phyloP scores from a whole-genome alignment of 352 stramenopile genomes.

The Saprolegnia parasitica region DNA sequence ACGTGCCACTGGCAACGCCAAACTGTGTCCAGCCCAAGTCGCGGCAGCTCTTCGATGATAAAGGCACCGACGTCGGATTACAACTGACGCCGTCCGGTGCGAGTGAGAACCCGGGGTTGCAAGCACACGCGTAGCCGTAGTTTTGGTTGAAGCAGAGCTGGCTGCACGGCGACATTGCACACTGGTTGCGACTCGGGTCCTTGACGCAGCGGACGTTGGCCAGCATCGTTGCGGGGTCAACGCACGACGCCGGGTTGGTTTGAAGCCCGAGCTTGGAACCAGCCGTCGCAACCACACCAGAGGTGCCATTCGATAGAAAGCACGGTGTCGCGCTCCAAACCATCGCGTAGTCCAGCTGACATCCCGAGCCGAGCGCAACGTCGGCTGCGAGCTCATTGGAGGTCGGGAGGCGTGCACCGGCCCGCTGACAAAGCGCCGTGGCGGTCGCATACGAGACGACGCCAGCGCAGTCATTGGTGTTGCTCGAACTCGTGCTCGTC shows the following conservation, averaged over 20 bases:
- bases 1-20: background rate
- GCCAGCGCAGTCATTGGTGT: background rate
- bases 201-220: background rate
- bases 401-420: background rate
- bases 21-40: background rate
- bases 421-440: background rate
- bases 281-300: background rate
- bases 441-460: background rate
- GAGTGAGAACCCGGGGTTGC: background rate
- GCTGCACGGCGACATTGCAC: background rate
- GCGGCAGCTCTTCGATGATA: background rate
- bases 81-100: background rate
- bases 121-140: constrained; percentile 4
- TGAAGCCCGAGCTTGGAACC: constrained; percentile 1
- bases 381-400: background rate
- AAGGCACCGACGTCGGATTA: background rate
- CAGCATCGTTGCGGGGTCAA: background rate
- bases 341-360: background rate
- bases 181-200: background rate
- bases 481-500: background rate
- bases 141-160: constrained; percentile 13
- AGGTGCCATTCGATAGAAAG: background rate
- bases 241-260: background rate
- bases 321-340: constrained; percentile 4
- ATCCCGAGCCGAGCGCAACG: background rate